A percentile compares a stretch with the other conserved stretches of the same genome.
Evolutionary conservation across 306 rosid genomes (phyloP).

Genomic region (Sechiopsis laciniata): DNA sequence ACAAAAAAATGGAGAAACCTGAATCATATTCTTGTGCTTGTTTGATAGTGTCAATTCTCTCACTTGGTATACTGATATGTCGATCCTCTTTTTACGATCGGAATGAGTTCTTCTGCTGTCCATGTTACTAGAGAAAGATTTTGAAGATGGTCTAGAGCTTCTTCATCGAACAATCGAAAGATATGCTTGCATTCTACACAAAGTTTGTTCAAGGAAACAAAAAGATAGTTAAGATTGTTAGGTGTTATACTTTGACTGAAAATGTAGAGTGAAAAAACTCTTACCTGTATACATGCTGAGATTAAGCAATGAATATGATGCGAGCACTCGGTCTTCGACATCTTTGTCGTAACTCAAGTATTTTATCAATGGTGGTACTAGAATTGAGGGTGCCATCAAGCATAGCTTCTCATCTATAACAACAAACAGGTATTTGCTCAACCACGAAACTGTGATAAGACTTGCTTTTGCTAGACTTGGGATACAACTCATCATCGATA

Average conservation of each 20-base stretch:
- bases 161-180: slow-evolving; percentile 32
- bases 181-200: slow-evolving; percentile 33
- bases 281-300: slow-evolving; percentile 57
- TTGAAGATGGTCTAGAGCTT: slow-evolving; percentile 43
- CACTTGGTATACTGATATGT: background rate
- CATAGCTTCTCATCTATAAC: slow-evolving; percentile 36
- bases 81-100: slow-evolving; percentile 32
- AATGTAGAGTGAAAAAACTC: slow-evolving; percentile 2
- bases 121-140: slow-evolving; percentile 75
- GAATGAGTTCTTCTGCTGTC: slow-evolving; percentile 67
- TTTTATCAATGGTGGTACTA: slow-evolving; percentile 44
- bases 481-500: slow-evolving; percentile 45
- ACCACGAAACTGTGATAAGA: slow-evolving; percentile 66
- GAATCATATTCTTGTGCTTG: slow-evolving; percentile 17
- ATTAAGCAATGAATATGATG: slow-evolving; percentile 57
- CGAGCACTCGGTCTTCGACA: slow-evolving; percentile 71
- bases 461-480: slow-evolving; percentile 64
- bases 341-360: slow-evolving; percentile 53
- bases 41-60: background rate
- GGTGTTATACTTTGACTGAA: background rate
- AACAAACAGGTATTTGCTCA: slow-evolving; percentile 44
- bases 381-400: slow-evolving; percentile 44
- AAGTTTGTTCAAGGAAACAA: background rate
- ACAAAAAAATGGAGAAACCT: background rate
- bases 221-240: background rate